phyloP scores from a whole-genome alignment of 2,329 filamentous ascomycete species.

The Fusarium austroafricanum region DNA sequence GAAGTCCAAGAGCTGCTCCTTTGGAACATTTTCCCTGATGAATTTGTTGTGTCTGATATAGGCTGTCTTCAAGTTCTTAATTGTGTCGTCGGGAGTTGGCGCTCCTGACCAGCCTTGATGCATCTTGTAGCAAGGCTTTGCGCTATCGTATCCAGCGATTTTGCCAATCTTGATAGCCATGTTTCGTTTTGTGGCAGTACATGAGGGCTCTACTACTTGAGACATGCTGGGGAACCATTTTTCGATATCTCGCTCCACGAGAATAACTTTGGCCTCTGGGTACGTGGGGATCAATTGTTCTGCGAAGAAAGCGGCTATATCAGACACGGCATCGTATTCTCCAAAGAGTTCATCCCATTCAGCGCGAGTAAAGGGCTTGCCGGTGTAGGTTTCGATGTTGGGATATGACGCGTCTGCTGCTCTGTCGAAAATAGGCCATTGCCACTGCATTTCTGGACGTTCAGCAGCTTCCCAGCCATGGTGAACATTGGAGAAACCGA shows the following conservation, averaged over 20 bases:
- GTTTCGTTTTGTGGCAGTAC: neutral
- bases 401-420: slow-evolving; percentile 28
- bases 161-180: neutral
- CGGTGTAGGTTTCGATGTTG: slow-evolving; percentile 33
- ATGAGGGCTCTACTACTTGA: neutral
- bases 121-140: slow-evolving; percentile 12
- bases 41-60: slow-evolving; percentile 47
- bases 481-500: slow-evolving; percentile 28
- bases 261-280: slow-evolving; percentile 47
- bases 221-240: slow-evolving; percentile 45
- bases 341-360: slow-evolving; percentile 46
- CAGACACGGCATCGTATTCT: slow-evolving; percentile 43
- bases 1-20: slow-evolving; percentile 47
- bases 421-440: slow-evolving; percentile 28
- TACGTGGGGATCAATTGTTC: slow-evolving; percentile 45
- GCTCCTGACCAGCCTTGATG: slow-evolving; percentile 24
- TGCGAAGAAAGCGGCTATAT: slow-evolving; percentile 42
- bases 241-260: slow-evolving; percentile 46
- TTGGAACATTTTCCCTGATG: slow-evolving; percentile 40
- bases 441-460: slow-evolving; percentile 11
- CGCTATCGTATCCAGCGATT: slow-evolving; percentile 3
- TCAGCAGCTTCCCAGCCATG: slow-evolving; percentile 32
- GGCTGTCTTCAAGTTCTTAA: slow-evolving; percentile 22
- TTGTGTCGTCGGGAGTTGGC: neutral
- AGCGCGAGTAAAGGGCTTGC: slow-evolving; percentile 24